phyloP scores from a whole-genome alignment of 2,329 filamentous ascomycete species.

The Phyllosticta citrichinensis region DNA sequence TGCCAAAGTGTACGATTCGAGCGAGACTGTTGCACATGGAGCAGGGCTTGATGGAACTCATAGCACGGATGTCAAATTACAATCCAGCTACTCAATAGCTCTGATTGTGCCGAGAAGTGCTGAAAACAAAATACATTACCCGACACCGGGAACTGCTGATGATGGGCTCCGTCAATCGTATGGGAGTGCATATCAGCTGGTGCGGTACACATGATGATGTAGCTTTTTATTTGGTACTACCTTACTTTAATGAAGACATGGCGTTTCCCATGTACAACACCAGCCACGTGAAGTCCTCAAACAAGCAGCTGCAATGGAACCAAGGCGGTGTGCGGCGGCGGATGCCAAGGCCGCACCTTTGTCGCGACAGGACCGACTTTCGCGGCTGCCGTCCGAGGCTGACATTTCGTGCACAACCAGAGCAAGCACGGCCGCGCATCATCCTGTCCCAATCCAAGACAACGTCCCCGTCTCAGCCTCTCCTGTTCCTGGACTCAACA shows the following conservation, averaged over 20 bases:
- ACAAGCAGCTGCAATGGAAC: not conserved
- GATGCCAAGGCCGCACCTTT: not conserved
- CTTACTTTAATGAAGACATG: not conserved
- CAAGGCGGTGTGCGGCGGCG: not conserved
- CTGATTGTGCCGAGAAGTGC: conserved; percentile 98
- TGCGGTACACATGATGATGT: conserved; percentile 8
- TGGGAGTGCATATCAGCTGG: conserved; percentile 3
- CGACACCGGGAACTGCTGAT: conserved; percentile 13
- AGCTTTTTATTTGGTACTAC: not conserved
- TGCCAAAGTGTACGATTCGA: conserved; percentile 6
- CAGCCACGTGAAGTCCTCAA: not conserved
- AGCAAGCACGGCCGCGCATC: not conserved
- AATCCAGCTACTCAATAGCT: conserved; percentile 77
- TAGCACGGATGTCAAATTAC: conserved; percentile 99
- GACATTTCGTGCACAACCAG: not conserved
- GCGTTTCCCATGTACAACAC: not conserved
- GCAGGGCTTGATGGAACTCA: not conserved
- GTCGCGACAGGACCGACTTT: not conserved
- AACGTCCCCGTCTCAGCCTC: not conserved
- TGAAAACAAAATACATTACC: conserved; percentile 47
- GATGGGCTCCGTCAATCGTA: not conserved
- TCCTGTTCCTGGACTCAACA: not conserved
- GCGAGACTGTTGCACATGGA: not conserved
- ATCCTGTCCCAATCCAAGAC: not conserved
- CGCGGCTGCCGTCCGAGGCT: not conserved